Percentiles rank a stretch among this genome's conserved stretches.
Conservation (phyloP, 2,329 filamentous ascomycete species). For the Gnomoniopsis smithogilvyi region DNA sequence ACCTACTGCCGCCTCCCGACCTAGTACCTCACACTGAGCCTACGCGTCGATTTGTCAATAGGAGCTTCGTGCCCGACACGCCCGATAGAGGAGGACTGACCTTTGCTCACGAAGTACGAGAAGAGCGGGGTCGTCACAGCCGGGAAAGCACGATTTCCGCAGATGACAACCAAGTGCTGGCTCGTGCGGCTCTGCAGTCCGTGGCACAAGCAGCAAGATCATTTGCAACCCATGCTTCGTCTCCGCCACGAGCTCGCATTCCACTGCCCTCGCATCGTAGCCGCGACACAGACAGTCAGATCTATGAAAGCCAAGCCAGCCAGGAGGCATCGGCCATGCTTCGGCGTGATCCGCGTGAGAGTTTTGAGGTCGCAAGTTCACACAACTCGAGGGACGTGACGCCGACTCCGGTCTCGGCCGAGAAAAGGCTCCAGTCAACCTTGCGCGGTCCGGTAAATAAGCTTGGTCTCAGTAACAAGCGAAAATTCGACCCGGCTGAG, state of each 20-base stretch:
- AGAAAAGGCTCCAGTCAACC: conserved; percentile 50
- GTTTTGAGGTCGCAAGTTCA: conserved; percentile 47
- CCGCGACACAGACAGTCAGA: conserved; percentile 51
- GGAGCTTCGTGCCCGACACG: conserved; percentile 41
- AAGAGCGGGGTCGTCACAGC: conserved; percentile 59
- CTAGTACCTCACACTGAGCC: conserved; percentile 60
- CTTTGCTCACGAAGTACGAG: conserved; percentile 26
- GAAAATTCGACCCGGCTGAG: conserved; percentile 38
- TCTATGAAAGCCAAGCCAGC: conserved; percentile 73
- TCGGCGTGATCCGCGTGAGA: conserved; percentile 54
- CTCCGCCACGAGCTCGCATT: conserved; percentile 9
- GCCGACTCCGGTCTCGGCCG: conserved; percentile 39
- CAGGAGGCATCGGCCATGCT: conserved; percentile 74
- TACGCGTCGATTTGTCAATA: conserved; percentile 39
- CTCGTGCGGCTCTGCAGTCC: conserved; percentile 50
- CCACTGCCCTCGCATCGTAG: conserved; percentile 18
- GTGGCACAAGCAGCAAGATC: conserved; percentile 37
- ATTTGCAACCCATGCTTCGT: conserved; percentile 24
- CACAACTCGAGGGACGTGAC: conserved; percentile 41
- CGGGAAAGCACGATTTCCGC: conserved; percentile 84
- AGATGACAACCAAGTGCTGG: conserved; percentile 56
- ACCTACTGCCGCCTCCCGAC: conserved; percentile 60
- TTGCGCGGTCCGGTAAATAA: conserved; percentile 44
- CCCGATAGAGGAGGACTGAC: conserved; percentile 31
- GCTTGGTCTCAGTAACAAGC: conserved; percentile 37